Conservation (phyloP, 2,329 filamentous ascomycete species). For the Fusarium piperis region DNA sequence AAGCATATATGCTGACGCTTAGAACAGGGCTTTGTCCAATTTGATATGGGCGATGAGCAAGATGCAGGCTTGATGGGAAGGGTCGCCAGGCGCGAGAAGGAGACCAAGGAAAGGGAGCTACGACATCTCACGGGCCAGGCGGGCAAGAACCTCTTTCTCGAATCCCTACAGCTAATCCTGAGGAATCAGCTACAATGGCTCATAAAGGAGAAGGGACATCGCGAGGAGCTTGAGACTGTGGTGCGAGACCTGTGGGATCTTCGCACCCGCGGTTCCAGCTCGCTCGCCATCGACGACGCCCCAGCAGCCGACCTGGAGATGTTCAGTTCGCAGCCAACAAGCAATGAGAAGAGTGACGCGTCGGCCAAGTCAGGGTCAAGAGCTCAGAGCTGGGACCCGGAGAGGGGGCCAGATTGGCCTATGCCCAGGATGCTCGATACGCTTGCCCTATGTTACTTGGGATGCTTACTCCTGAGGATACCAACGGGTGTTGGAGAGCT, state of each 20-base stretch:
- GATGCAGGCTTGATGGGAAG: constrained; percentile 71
- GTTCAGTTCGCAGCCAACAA: constrained; percentile 52
- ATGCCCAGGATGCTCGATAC: constrained; percentile 78
- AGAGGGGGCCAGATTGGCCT: constrained; percentile 59
- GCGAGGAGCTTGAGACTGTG: constrained; percentile 78
- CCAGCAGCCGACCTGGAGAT: constrained; percentile 43
- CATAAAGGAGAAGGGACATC: constrained; percentile 71
- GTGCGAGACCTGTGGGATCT: constrained; percentile 88
- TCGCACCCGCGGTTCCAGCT: constrained; percentile 60
- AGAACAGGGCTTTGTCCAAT: constrained; percentile 62
- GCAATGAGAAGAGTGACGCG: constrained; percentile 21
- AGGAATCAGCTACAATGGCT: constrained; percentile 84
- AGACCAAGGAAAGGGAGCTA: constrained; percentile 62
- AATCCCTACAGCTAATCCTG: constrained; percentile 85
- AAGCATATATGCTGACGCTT: neutral
- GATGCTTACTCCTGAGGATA: constrained; percentile 76
- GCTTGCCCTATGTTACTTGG: constrained; percentile 82
- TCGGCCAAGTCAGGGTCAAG: constrained; percentile 40
- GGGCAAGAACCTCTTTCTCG: constrained; percentile 81
- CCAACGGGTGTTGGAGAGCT: constrained; percentile 82
- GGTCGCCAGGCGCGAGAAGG: constrained; percentile 66
- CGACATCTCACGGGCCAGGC: constrained; percentile 70
- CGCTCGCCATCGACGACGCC: constrained; percentile 46
- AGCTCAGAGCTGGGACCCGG: constrained; percentile 56
- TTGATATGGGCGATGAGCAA: constrained; percentile 73